Evolutionary conservation across 805 yeast genomes (phyloP).

Genomic region (Candida montana): DNA sequence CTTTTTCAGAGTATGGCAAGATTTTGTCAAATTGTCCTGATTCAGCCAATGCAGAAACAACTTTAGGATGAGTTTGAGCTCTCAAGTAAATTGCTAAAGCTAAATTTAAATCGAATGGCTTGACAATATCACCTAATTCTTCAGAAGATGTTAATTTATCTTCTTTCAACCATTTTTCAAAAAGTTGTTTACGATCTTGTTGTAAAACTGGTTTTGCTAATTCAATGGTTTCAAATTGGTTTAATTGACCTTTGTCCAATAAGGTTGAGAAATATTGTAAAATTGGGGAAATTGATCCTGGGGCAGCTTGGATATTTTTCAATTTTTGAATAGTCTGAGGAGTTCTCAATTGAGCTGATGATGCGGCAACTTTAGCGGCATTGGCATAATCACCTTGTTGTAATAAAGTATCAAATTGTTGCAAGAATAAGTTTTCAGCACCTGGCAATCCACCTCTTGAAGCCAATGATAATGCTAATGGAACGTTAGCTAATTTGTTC

Average conservation of each 20-base stretch:
- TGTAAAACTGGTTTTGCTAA: constrained; percentile 92
- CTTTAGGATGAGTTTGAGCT: constrained; percentile 79
- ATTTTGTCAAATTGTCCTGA: constrained; percentile 95
- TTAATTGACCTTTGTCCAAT: constrained; percentile 87
- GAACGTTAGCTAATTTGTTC: constrained; percentile 78
- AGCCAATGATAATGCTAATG: constrained; percentile 81
- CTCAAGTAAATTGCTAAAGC: constrained; percentile 89
- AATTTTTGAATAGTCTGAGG: constrained; percentile 90
- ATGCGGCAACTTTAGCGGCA: constrained; percentile 97
- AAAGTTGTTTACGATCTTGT: constrained; percentile 87
- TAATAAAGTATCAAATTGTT: constrained; percentile 84
- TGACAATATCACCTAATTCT: constrained; percentile 93
- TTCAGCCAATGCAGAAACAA: constrained; percentile 88
- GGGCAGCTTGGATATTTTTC: constrained; percentile 84
- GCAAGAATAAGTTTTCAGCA: constrained; percentile 85
- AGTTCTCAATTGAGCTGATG: constrained; percentile 88
- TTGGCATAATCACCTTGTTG: constrained; percentile 80
- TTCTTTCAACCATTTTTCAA: constrained; percentile 95
- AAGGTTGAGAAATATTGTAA: constrained; percentile 87
- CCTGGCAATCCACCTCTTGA: constrained; percentile 97
- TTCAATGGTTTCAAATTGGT: constrained; percentile 90
- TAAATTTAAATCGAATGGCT: constrained; percentile 76
- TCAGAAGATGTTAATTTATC: constrained; percentile 94
- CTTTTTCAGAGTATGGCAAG: constrained; percentile 88
- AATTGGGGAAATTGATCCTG: constrained; percentile 93